Percentiles rank a stretch among this genome's conserved stretches.
phyloP scores from a whole-genome alignment of 2,329 filamentous ascomycete genomes.

The Pseudocercospora cruenta region DNA sequence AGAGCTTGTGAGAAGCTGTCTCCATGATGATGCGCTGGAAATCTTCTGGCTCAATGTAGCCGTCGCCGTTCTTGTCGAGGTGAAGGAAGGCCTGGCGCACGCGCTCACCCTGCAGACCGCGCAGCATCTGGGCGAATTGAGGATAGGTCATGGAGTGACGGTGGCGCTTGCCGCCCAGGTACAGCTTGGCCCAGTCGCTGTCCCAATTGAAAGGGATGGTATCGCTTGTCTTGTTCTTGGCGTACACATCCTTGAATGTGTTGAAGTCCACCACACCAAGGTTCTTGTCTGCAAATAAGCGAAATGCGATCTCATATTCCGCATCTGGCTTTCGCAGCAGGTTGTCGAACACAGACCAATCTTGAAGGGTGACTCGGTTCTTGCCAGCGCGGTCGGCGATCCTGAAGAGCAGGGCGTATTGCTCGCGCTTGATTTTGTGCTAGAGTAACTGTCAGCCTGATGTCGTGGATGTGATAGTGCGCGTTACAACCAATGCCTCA shows the following conservation, averaged over 20 bases:
- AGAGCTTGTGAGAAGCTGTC: conserved; percentile 93
- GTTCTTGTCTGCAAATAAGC: conserved; percentile 86
- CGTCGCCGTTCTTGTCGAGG: conserved; percentile 88
- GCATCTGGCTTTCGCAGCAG: conserved; percentile 91
- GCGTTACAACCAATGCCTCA: neutral
- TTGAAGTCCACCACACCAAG: conserved; percentile 88
- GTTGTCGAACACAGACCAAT: conserved; percentile 95
- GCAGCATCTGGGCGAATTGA: conserved; percentile 97
- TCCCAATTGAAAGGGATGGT: conserved; percentile 96
- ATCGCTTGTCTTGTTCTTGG: conserved; percentile 81
- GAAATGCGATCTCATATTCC: conserved; percentile 98
- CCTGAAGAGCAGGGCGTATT: conserved; percentile 90
- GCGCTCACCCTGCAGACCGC: conserved; percentile 91
- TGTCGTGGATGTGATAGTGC: neutral
- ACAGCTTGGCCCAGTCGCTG: conserved; percentile 93
- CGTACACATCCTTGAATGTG: conserved; percentile 81
- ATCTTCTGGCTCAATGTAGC: conserved; percentile 92
- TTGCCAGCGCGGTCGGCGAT: conserved; percentile 80
- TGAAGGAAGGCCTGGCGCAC: conserved; percentile 92
- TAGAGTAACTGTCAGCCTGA: conserved; percentile 46
- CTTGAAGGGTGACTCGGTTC: conserved; percentile 75
- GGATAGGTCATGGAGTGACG: conserved; percentile 91
- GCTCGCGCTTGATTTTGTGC: conserved; percentile 97
- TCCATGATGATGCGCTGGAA: conserved; percentile 96
- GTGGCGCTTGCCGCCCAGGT: conserved; percentile 85